Percentiles rank a stretch among this genome's conserved stretches.
Evolutionary conservation across 441 rosid species (phyloP).

Genomic region (Populus hybrid): DNA sequence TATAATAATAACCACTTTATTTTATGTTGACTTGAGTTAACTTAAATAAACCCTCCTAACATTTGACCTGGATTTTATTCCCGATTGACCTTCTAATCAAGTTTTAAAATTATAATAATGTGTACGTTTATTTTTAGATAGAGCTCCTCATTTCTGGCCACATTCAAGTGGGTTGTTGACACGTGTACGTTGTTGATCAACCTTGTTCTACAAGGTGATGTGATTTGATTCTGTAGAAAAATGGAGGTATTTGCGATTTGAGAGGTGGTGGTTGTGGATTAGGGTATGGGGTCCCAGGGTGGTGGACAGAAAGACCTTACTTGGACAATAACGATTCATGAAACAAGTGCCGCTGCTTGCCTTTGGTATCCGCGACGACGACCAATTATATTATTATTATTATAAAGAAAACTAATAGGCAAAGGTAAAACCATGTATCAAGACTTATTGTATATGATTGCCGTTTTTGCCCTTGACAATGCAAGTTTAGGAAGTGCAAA

Average conservation of each 20-base stretch:
- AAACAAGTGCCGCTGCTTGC: background rate
- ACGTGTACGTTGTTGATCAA: constrained; percentile 19
- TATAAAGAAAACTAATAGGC: too few relatives aligned
- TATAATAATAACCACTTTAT: too few relatives aligned
- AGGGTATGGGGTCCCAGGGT: background rate
- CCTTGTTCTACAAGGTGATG: background rate
- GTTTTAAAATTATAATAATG: too few relatives aligned
- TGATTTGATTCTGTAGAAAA: background rate
- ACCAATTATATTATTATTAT: too few relatives aligned
- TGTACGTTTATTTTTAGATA: background rate
- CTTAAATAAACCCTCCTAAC: rapidly evolving
- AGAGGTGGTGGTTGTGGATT: background rate
- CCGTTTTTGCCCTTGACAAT: too few relatives aligned
- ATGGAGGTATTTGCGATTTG: background rate
- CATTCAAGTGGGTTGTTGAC: constrained; percentile 22
- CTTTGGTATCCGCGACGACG: too few relatives aligned
- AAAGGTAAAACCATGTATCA: too few relatives aligned
- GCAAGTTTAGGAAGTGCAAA: too few relatives aligned
- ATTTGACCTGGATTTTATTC: rapidly evolving
- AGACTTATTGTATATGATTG: too few relatives aligned
- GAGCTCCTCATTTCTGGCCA: background rate
- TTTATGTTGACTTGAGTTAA: too few relatives aligned
- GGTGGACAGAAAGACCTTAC: background rate
- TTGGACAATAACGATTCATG: constrained; percentile 3
- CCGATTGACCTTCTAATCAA: rapidly evolving